Evolutionary conservation across 306 rosid species (phyloP).

Genomic region (Dryas octopetala): DNA sequence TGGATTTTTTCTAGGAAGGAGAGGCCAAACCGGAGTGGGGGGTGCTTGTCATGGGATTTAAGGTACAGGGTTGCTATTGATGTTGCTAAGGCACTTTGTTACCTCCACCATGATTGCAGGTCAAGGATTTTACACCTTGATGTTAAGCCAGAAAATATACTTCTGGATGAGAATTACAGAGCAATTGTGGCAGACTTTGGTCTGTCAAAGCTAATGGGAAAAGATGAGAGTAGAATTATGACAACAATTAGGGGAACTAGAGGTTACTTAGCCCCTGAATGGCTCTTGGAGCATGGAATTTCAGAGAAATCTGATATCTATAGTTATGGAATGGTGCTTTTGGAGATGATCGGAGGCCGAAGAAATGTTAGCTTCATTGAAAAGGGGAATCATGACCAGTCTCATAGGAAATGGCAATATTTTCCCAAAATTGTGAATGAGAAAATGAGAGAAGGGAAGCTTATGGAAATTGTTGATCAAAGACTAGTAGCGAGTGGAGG

Average conservation of each 20-base stretch:
- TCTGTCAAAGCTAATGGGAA: slow-evolving; percentile 71
- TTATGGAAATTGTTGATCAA: slow-evolving; percentile 69
- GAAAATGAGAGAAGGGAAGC: slow-evolving; percentile 63
- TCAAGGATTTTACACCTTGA: slow-evolving; percentile 77
- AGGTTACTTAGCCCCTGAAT: slow-evolving; percentile 93
- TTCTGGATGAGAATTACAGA: slow-evolving; percentile 60
- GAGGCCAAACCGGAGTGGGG: slow-evolving; percentile 30
- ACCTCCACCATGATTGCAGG: slow-evolving; percentile 86
- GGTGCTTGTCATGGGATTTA: slow-evolving; percentile 67
- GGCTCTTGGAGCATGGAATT: slow-evolving; percentile 78
- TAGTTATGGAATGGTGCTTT: slow-evolving; percentile 89
- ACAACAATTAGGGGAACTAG: slow-evolving; percentile 79
- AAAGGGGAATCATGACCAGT: slow-evolving; percentile 25
- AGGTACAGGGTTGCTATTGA: slow-evolving; percentile 70
- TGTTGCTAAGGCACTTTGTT: slow-evolving; percentile 73
- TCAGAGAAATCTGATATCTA: slow-evolving; percentile 80
- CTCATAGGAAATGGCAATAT: slow-evolving; percentile 52
- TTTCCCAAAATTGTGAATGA: slow-evolving; percentile 69
- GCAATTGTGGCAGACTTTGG: slow-evolving; percentile 79
- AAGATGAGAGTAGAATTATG: slow-evolving; percentile 62
- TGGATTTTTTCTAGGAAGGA: slow-evolving; percentile 67
- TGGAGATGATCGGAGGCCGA: slow-evolving; percentile 84
- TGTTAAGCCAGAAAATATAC: slow-evolving; percentile 91
- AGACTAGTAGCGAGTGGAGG: slow-evolving; percentile 43
- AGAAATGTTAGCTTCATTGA: slow-evolving; percentile 51